A percentile compares a stretch with the other conserved stretches of the same genome.
Evolutionary conservation across 2,329 filamentous ascomycete species (phyloP).

Genomic region (Xylariaceae sp.): DNA sequence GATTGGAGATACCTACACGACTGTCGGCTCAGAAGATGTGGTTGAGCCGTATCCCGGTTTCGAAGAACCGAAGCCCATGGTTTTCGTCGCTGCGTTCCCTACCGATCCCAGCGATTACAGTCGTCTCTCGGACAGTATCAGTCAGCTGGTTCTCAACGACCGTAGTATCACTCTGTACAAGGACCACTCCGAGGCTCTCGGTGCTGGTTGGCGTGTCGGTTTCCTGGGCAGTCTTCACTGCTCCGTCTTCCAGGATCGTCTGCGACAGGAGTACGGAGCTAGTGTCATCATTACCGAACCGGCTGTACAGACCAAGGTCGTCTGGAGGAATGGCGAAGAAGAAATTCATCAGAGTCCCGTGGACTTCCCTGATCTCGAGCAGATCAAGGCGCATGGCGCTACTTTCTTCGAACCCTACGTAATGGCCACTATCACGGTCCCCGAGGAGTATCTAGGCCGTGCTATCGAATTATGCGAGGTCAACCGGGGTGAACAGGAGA

Average conservation of each 20-base stretch:
- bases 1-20: conserved; percentile 91
- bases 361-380: conserved; percentile 70
- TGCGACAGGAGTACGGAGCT: conserved; percentile 89
- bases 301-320: conserved; percentile 83
- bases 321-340: conserved; percentile 72
- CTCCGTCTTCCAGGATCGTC: conserved; percentile 95
- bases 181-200: conserved; percentile 88
- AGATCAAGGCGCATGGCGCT: conserved; percentile 41
- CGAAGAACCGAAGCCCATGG: conserved; percentile 97
- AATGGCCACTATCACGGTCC: conserved; percentile 79
- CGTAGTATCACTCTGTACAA: conserved; percentile 91
- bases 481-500: conserved; percentile 81
- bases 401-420: conserved; percentile 48
- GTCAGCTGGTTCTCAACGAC: conserved; percentile 89
- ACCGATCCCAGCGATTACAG: conserved; percentile 84
- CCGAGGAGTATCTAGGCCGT: conserved; percentile 87
- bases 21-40: conserved; percentile 64
- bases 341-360: conserved; percentile 79
- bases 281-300: conserved; percentile 97
- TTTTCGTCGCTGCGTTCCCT: conserved; percentile 95
- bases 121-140: conserved; percentile 87
- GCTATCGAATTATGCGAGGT: conserved; percentile 92
- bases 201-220: conserved; percentile 87
- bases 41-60: conserved; percentile 87
- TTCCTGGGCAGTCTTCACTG: conserved; percentile 97